A percentile compares a stretch with the other conserved stretches of the same genome.
Conservation (phyloP, 805 yeast genomes). For the Wickerhamiella azyma region DNA sequence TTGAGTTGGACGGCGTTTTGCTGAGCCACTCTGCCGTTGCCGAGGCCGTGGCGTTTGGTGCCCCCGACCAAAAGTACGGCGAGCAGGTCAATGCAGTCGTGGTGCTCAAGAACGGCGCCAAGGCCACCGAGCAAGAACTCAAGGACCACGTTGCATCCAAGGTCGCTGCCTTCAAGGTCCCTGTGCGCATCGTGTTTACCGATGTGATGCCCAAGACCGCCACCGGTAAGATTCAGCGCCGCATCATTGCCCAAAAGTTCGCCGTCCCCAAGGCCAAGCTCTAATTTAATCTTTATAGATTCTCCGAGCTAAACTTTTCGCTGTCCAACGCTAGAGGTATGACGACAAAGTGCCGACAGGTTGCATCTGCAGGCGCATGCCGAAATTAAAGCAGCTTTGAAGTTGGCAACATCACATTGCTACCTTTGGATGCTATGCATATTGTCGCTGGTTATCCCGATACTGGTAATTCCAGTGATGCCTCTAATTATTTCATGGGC, state of each 20-base stretch:
- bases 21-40: constrained; percentile 47
- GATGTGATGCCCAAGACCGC: constrained; percentile 60
- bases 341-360: no score
- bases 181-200: constrained; percentile 42
- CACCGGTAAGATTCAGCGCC: constrained; percentile 63
- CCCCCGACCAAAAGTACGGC: constrained; percentile 53
- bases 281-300: no score
- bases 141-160: constrained; percentile 32
- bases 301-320: neutral
- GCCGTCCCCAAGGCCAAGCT: constrained; percentile 27
- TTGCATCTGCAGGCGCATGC: no score
- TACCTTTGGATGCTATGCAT: no score
- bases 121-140: constrained; percentile 31
- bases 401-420: no score
- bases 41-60: constrained; percentile 63
- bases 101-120: constrained; percentile 35
- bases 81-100: constrained; percentile 60
- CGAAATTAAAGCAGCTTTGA: no score
- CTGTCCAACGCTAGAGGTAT: no score
- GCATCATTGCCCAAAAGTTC: constrained; percentile 41
- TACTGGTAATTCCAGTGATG: no score
- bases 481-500: no score
- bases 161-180: constrained; percentile 48
- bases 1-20: constrained; percentile 51
- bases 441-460: no score